A percentile compares a stretch with the other conserved stretches of the same genome.
Evolutionary conservation across 768 basidiomycete species (phyloP).

Genomic region (Phylloporus arenicola): DNA sequence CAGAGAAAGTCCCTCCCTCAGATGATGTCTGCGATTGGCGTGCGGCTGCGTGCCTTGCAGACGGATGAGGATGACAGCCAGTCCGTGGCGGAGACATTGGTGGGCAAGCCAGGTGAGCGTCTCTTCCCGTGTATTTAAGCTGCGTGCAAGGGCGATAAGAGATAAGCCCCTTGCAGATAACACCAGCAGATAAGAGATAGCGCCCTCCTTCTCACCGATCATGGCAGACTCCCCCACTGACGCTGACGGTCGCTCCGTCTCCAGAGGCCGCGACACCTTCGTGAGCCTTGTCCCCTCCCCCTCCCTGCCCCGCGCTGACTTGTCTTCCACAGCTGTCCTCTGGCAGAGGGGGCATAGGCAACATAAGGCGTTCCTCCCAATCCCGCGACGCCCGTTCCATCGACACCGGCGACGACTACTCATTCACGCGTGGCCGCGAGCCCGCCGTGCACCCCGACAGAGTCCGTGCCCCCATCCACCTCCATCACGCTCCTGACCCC

Average conservation of each 20-base stretch:
- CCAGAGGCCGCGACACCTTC: conserved; percentile 55
- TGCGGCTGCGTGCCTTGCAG: conserved; percentile 12
- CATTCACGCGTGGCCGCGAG: conserved; percentile 57
- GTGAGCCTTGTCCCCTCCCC: conserved; percentile 33
- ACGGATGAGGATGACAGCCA: conserved; percentile 1
- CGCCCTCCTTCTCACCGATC: not conserved
- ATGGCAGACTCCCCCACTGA: conserved; percentile 24
- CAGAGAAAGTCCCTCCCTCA: conserved; percentile 11
- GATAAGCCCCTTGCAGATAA: conserved; percentile 21
- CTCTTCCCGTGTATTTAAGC: conserved; percentile 1
- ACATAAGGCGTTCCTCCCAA: conserved; percentile 48
- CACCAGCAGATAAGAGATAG: conserved; percentile 15
- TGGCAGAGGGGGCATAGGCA: conserved; percentile 66
- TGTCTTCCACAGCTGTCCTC: conserved; percentile 41
- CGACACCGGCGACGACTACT: conserved; percentile 50
- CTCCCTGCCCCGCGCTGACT: not conserved
- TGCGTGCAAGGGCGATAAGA: conserved; percentile 11
- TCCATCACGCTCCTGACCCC: not conserved
- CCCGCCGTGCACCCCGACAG: conserved; percentile 32
- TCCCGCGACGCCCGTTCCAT: conserved; percentile 41
- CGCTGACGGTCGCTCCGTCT: conserved; percentile 42
- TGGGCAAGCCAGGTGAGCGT: conserved; percentile 14
- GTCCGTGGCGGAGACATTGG: conserved; percentile 9
- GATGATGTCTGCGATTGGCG: conserved; percentile 18
- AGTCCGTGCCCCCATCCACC: conserved; percentile 23